A percentile compares a stretch with the other conserved stretches of the same genome.
Evolutionary conservation across 768 basidiomycete genomes (phyloP).

Genomic region (Podaxis sp.): DNA sequence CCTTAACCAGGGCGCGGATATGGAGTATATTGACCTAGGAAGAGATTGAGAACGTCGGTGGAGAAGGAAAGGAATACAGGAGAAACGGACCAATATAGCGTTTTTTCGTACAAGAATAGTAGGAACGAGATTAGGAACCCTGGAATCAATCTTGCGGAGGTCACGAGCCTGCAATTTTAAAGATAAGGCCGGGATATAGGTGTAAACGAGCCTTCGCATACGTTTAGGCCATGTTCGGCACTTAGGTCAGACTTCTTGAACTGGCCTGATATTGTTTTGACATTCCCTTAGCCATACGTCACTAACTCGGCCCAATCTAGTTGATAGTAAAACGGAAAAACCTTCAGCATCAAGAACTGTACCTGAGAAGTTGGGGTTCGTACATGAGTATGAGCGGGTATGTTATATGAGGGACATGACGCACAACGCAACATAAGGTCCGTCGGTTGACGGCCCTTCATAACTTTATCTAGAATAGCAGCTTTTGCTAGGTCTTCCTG

Average conservation of each 20-base stretch:
- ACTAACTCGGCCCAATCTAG: conserved; percentile 23
- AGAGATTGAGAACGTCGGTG: conserved; percentile 14
- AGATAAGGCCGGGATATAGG: conserved; percentile 13
- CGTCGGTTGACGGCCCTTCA: conserved; percentile 84
- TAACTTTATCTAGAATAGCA: conserved; percentile 79
- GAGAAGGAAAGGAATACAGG: neutral
- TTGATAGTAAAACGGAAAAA: conserved; percentile 26
- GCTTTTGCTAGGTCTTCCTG: conserved; percentile 73
- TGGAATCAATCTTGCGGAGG: conserved; percentile 93
- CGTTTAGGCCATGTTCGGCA: conserved; percentile 84
- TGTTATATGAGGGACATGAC: conserved; percentile 30
- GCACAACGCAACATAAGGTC: conserved; percentile 91
- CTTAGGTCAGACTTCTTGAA: conserved; percentile 92
- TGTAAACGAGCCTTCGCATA: conserved; percentile 39
- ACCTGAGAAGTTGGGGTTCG: conserved; percentile 44
- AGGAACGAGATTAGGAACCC: conserved; percentile 91
- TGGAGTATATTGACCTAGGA: conserved; percentile 88
- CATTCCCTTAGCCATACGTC: conserved; percentile 54
- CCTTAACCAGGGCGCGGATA: conserved; percentile 92
- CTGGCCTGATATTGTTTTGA: conserved; percentile 84
- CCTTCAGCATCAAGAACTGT: conserved; percentile 87
- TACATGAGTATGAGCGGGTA: conserved; percentile 6
- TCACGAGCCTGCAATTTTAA: conserved; percentile 73
- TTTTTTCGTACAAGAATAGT: conserved; percentile 89
- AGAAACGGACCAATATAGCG: conserved; percentile 72